These are phyloP conservation scores for Macrolepiota dolichaula DNA, from an alignment of 768 basidiomycete species.

Conservation along the genomic window DNA sequence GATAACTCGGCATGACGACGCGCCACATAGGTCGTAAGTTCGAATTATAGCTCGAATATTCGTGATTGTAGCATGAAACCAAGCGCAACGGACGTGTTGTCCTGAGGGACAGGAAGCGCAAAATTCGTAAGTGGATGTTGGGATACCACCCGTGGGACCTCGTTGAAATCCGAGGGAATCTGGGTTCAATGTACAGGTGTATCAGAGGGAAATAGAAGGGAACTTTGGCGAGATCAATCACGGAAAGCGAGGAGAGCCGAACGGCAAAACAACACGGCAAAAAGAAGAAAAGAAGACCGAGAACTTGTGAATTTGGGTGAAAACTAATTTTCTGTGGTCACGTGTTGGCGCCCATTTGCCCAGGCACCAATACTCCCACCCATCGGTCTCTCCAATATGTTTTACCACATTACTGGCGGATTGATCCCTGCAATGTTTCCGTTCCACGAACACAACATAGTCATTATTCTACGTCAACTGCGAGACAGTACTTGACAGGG, in stretches of 20 bases:
- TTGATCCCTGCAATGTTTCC: background rate
- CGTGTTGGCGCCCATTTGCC: background rate
- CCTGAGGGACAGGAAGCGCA: too few relatives aligned
- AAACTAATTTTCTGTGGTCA: background rate
- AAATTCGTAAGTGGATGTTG: background rate
- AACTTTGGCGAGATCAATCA: background rate
- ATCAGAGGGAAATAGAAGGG: background rate
- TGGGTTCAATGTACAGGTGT: background rate
- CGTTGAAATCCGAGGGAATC: background rate
- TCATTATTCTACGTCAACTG: background rate
- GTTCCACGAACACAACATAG: background rate
- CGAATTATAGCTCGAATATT: too few relatives aligned
- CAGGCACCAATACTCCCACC: background rate
- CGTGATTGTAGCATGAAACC: too few relatives aligned
- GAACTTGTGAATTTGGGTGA: background rate
- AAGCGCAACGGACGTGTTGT: too few relatives aligned
- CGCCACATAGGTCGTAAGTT: too few relatives aligned
- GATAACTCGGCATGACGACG: too few relatives aligned
- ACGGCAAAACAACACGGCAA: background rate
- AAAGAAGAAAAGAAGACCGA: background rate
- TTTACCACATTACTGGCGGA: background rate
- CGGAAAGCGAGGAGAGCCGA: background rate
- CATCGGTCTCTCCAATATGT: background rate
- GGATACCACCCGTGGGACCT: background rate
- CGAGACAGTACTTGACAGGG: too few relatives aligned